Conservation (phyloP, 352 stramenopile genomes). For the Blastocystis sp. region DNA sequence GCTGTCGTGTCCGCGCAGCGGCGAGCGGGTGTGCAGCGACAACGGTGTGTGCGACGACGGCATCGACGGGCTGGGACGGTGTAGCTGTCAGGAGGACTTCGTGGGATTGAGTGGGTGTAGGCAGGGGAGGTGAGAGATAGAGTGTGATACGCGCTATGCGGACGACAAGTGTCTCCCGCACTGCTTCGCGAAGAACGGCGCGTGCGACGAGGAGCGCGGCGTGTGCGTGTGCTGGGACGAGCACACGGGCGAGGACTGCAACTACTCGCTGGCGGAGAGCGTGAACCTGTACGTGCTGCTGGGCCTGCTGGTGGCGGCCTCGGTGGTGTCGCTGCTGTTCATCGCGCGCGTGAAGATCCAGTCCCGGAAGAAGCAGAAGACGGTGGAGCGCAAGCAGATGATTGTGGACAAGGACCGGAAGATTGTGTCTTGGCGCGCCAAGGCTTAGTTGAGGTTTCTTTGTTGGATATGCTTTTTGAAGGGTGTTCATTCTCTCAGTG, state of each 20-base stretch:
- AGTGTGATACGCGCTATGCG: slow-evolving; percentile 37
- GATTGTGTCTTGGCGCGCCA: slow-evolving; percentile 23
- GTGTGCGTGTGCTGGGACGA: slow-evolving; percentile 49
- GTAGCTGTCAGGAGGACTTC: slow-evolving; percentile 29
- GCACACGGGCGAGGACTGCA: slow-evolving; percentile 32
- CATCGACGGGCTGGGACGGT: slow-evolving; percentile 54
- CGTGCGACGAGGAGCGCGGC: slow-evolving; percentile 44
- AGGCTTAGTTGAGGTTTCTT: not conserved
- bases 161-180: slow-evolving; percentile 33
- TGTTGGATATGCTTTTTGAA: not conserved
- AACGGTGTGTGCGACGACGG: slow-evolving; percentile 63
- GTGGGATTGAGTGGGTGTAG: slow-evolving; percentile 19
- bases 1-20: slow-evolving; percentile 1
- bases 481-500: too few species aligned
- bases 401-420: slow-evolving; percentile 9
- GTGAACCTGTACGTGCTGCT: slow-evolving; percentile 36
- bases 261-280: slow-evolving; percentile 32
- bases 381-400: slow-evolving; percentile 12
- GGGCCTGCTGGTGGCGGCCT: slow-evolving; percentile 5
- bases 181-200: slow-evolving; percentile 22
- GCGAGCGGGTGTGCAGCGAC: not conserved
- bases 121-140: not conserved
- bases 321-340: slow-evolving; percentile 33
- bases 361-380: not conserved
- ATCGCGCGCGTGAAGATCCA: slow-evolving; percentile 30